Conservation (phyloP, 2,329 filamentous ascomycete species). For the Trichoderma sp. region DNA sequence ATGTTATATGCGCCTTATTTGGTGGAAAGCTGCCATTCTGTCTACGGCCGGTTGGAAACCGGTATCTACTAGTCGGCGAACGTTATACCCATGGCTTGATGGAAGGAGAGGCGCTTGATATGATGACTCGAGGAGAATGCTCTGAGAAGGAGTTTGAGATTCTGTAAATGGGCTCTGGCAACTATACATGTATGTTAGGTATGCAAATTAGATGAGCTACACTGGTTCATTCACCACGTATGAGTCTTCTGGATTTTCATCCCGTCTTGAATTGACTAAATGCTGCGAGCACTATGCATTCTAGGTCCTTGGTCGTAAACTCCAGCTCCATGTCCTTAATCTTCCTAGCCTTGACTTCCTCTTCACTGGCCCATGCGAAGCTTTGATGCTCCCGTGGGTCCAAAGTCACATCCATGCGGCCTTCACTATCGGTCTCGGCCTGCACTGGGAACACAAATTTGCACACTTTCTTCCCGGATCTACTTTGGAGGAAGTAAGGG, state of each 20-base stretch:
- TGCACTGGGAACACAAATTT: not conserved
- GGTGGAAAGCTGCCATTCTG: not conserved
- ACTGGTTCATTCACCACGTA: not conserved
- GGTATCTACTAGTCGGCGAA: not conserved
- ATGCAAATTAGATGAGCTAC: not conserved
- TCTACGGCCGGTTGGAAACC: not conserved
- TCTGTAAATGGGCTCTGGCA: not conserved
- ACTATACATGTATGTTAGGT: not conserved
- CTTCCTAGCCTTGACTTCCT: not conserved
- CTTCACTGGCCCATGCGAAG: not conserved
- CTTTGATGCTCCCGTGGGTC: not conserved
- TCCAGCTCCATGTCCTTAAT: not conserved
- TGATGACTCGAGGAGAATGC: rapidly evolving
- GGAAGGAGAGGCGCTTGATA: not conserved
- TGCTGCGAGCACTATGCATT: not conserved
- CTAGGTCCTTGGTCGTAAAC: not conserved
- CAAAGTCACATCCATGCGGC: not conserved
- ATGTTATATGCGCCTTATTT: not conserved
- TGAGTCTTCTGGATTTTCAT: not conserved
- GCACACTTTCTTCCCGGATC: not conserved
- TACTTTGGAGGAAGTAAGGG: not conserved
- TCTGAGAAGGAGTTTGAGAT: not conserved
- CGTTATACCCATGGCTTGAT: not conserved
- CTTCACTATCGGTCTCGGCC: not conserved
- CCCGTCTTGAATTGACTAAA: not conserved